Conservation (phyloP, 2,329 filamentous ascomycete genomes). For the Colletotrichum falcatum region DNA sequence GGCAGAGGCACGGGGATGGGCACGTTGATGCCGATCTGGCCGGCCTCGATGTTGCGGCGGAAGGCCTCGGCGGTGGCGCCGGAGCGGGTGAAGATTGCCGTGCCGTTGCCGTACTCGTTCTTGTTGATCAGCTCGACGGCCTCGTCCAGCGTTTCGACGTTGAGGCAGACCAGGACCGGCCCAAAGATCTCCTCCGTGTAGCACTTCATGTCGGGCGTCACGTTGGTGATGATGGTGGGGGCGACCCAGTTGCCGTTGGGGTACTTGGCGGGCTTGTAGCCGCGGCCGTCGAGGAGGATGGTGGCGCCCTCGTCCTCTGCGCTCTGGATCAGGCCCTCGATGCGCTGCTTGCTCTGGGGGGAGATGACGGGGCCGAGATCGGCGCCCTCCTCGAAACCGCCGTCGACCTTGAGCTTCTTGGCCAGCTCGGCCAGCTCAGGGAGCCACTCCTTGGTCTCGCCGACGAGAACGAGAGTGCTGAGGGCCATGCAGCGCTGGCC, state of each 20-base stretch:
- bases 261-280: conserved; percentile 80
- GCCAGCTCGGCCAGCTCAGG: conserved; percentile 81
- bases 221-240: conserved; percentile 85
- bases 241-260: conserved; percentile 88
- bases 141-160: conserved; percentile 81
- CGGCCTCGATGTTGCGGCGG: conserved; percentile 84
- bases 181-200: conserved; percentile 90
- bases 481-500: conserved; percentile 90
- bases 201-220: conserved; percentile 84
- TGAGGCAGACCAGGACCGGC: conserved; percentile 84
- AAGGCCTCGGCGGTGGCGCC: conserved; percentile 83
- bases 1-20: conserved; percentile 79
- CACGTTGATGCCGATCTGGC: conserved; percentile 88
- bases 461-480: conserved; percentile 85
- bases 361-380: conserved; percentile 88
- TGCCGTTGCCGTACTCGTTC: conserved; percentile 90
- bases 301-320: conserved; percentile 85
- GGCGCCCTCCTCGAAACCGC: conserved; percentile 83
- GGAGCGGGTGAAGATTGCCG: conserved; percentile 84
- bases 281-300: conserved; percentile 84
- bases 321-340: conserved; percentile 79
- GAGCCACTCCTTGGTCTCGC: conserved; percentile 87
- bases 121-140: conserved; percentile 85
- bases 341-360: conserved; percentile 81
- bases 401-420: conserved; percentile 79